Percentiles rank a stretch among this genome's conserved stretches.
These are phyloP conservation scores for Colletotrichum kahawae DNA, from an alignment of 2,329 filamentous ascomycete species.

Conservation along the genomic window DNA sequence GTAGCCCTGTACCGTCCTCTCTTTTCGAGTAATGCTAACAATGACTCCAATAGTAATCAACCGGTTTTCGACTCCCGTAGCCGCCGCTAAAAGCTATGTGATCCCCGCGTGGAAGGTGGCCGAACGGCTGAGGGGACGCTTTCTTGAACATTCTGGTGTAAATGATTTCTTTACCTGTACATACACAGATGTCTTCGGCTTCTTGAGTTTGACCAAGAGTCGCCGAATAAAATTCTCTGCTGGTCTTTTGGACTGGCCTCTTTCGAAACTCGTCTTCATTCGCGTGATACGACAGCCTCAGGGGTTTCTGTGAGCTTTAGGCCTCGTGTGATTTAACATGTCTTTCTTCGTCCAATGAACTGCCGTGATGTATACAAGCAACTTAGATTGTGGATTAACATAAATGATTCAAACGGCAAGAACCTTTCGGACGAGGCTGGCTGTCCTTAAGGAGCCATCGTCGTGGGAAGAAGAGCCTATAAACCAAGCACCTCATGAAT, in stretches of 20 bases:
- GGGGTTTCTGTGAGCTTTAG: neutral
- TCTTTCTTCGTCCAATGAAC: neutral
- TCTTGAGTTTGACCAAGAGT: neutral
- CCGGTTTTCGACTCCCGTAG: neutral
- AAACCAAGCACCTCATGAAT: too few species aligned
- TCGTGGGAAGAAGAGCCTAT: neutral
- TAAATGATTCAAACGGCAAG: neutral
- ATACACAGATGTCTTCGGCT: neutral
- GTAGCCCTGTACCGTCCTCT: neutral
- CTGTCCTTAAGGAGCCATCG: neutral
- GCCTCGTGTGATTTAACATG: rapidly evolving
- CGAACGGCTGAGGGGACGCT: neutral
- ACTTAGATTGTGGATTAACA: neutral
- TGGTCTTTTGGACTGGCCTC: neutral
- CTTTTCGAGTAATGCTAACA: neutral
- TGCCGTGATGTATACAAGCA: neutral
- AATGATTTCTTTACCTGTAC: neutral
- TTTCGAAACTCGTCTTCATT: neutral
- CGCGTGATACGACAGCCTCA: neutral
- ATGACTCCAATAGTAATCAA: neutral
- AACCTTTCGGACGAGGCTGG: neutral
- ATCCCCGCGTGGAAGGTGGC: neutral
- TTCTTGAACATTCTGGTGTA: neutral
- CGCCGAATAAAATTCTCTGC: neutral
- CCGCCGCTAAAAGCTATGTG: neutral